Evolutionary conservation across 1,284 basidiomycete species (phyloP).

Genomic region (Naganishia sp.): DNA sequence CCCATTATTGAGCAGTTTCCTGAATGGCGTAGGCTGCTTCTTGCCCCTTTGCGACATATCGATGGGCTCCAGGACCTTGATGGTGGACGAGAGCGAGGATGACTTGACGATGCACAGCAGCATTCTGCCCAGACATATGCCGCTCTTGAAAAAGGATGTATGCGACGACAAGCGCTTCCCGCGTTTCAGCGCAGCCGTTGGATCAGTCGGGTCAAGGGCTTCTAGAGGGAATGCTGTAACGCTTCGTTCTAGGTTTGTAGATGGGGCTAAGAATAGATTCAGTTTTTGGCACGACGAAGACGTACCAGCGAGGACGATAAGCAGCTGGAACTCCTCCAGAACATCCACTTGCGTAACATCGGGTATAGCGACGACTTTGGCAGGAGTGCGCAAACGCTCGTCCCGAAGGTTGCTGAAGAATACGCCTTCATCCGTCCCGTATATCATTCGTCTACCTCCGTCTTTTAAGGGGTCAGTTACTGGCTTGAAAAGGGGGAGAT

Average conservation of each 20-base stretch:
- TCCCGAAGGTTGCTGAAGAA: conserved; percentile 84
- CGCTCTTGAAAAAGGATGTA: conserved; percentile 97
- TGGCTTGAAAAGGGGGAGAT: neutral
- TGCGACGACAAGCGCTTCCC: conserved; percentile 95
- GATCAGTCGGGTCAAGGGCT: conserved; percentile 85
- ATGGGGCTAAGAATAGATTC: neutral
- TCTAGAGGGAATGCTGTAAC: conserved; percentile 97
- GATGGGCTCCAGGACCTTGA: conserved; percentile 96
- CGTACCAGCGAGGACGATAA: conserved; percentile 90
- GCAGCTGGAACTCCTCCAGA: conserved; percentile 90
- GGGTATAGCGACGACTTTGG: conserved; percentile 83
- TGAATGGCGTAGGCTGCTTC: conserved; percentile 80
- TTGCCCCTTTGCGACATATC: conserved; percentile 81
- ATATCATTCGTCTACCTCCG: conserved; percentile 83
- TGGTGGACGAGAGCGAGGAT: conserved; percentile 89
- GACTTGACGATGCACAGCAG: conserved; percentile 98
- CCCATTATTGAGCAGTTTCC: conserved; percentile 81
- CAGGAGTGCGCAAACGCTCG: conserved; percentile 74
- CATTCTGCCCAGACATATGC: conserved; percentile 87
- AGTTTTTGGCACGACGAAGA: conserved; percentile 9
- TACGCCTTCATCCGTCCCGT: conserved; percentile 95
- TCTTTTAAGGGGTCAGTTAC: conserved; percentile 56
- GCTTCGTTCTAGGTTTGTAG: conserved; percentile 68
- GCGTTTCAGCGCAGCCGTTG: conserved; percentile 84
- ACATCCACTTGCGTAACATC: conserved; percentile 96